Conservation (phyloP, 164 flowering plant species). For the Tinospora cordifolia region DNA sequence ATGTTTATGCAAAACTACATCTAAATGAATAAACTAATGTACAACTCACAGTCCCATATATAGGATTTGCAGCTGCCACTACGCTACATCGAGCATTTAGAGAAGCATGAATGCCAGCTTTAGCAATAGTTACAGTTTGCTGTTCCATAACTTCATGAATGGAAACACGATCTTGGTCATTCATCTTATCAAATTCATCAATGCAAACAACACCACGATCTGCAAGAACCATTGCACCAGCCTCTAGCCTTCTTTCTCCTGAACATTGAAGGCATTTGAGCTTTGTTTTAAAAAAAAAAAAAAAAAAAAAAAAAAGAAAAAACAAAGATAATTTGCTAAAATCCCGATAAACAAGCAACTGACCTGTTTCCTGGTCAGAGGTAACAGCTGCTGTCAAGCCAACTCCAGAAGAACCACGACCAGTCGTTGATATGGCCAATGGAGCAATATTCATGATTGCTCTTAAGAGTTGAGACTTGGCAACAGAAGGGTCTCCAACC, state of each 20-base stretch:
- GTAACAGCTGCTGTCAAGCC: constrained; percentile 99
- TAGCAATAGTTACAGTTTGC: constrained; percentile 99
- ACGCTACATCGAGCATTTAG: constrained; percentile 98
- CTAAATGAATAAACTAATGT: neutral
- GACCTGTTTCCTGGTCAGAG: constrained; percentile 98
- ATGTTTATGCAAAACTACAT: neutral
- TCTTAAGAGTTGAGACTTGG: constrained; percentile 93
- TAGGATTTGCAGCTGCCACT: constrained; percentile 99
- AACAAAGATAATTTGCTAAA: neutral
- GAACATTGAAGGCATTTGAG: constrained; percentile 7
- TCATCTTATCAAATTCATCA: constrained; percentile 99
- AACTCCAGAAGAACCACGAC: constrained; percentile 99
- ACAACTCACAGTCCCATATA: constrained; percentile 90
- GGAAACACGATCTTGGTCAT: constrained; percentile 96
- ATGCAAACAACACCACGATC: constrained; percentile 97
- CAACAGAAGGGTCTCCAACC: constrained; percentile 99
- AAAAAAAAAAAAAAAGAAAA: neutral
- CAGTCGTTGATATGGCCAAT: constrained; percentile 96
- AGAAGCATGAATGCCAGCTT: constrained; percentile 99
- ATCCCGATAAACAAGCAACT: neutral
- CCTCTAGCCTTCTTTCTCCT: constrained; percentile 98
- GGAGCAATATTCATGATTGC: constrained; percentile 99
- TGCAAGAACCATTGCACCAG: constrained; percentile 99
- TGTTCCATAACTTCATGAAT: constrained; percentile 99
- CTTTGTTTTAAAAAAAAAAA: neutral